Base-by-base conservation (phyloP, 2,329 filamentous ascomycete species). In the Alternaria atra region DNA sequence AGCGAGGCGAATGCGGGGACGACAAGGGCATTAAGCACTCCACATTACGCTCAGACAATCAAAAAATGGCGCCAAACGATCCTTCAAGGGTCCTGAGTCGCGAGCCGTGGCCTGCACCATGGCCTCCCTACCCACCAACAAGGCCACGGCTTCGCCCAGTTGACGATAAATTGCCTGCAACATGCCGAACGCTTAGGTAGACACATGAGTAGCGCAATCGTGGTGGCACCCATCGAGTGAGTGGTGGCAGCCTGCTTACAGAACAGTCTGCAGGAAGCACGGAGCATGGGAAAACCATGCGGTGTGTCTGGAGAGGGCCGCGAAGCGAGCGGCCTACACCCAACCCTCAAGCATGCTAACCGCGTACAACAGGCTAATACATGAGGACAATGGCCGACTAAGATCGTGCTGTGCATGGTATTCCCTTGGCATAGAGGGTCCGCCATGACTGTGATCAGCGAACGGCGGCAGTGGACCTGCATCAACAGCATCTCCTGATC, bases 1-100 rank as follows among this genome's bases (percentile, higher is more conserved):
- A 73, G 60, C 61, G 69, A 58, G 67, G 73, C 65, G 62, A 70
- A 68, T 76, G 75, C 75, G 74, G 75, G 74, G 75, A 68, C 67
- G 71, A 66, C 61, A 70, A 69, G 73, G 68, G 68, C 65, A 55
- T 55, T 58, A 57, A 55, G 66, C 60, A 71, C 73, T 75, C 73
- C 74, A 75, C 73, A 75, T 63, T 61, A 60, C 67, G 64, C 66
- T 64, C 69, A 68, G 66, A 70, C 67, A 68, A 70, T 71, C 52
- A 50, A 48, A 61, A 71, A 69, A 63, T 58, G 65, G 64, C 55
- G 70, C 69, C 66, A 67, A 62, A 67, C 48, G 56, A 65, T 62
- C 51, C 65, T 66, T 60, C 71, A 72, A 66, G 73, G 71, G 60
- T 59, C 59, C 44, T 40, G 65, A 65, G 71, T 66, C 60, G 65